phyloP scores from a whole-genome alignment of 352 stramenopile species.

The Globisporangium canariense region DNA sequence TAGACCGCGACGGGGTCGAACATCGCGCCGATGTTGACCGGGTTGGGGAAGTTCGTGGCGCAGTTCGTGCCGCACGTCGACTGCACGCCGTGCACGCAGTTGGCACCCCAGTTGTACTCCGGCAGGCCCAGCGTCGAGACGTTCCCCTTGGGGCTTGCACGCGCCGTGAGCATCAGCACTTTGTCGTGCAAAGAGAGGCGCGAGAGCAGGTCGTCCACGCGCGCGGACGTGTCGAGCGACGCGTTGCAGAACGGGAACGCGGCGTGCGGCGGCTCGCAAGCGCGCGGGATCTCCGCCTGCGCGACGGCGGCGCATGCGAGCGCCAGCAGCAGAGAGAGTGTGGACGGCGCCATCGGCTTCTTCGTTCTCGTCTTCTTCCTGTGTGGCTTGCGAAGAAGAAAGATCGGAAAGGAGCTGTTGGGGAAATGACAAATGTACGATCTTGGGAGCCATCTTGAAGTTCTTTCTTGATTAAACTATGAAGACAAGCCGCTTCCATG shows the following conservation, averaged over 20 bases:
- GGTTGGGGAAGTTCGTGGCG: slow-evolving; percentile 91
- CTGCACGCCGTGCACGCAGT: slow-evolving; percentile 92
- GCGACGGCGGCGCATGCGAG: not conserved
- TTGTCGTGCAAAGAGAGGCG: slow-evolving; percentile 73
- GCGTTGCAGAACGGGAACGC: slow-evolving; percentile 78
- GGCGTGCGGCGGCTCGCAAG: slow-evolving; percentile 32
- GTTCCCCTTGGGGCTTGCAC: slow-evolving; percentile 60
- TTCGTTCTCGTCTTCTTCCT: not conserved
- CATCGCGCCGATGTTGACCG: slow-evolving; percentile 82
- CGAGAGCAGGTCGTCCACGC: slow-evolving; percentile 77
- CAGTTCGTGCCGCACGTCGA: slow-evolving; percentile 71
- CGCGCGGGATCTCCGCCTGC: slow-evolving; percentile 43
- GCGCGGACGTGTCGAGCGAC: slow-evolving; percentile 43
- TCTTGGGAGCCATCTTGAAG: too few species aligned
- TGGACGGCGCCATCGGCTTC: not conserved
- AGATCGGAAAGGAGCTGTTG: slow-evolving; percentile 3
- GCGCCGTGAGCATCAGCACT: slow-evolving; percentile 61
- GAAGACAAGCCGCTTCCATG: too few species aligned
- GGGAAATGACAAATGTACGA: too few species aligned
- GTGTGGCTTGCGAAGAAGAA: not conserved
- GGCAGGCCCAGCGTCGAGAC: slow-evolving; percentile 81
- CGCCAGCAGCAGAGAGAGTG: not conserved
- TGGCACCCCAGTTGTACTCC: slow-evolving; percentile 92
- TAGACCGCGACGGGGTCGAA: slow-evolving; percentile 83
- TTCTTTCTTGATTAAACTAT: too few species aligned